Evolutionary conservation across 139 green algal species (phyloP).

Genomic region (Chlorella vulgaris): DNA sequence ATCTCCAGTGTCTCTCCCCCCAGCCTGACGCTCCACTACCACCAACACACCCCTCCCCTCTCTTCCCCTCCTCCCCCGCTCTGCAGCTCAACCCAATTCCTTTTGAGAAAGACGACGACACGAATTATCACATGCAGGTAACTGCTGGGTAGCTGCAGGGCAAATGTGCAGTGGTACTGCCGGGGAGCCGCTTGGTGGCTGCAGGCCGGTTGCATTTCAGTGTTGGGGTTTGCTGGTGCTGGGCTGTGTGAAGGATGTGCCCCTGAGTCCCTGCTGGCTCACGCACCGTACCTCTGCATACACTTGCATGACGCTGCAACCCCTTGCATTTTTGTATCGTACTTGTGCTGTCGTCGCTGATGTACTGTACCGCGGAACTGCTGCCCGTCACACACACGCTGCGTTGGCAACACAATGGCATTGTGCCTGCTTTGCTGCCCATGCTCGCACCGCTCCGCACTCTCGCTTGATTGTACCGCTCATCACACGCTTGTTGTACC

Average conservation of each 20-base stretch:
- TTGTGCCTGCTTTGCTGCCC: not conserved
- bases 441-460: not conserved
- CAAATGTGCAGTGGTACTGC: not conserved
- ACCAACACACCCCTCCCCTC: not conserved
- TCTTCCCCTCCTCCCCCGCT: no score
- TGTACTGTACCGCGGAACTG: no score
- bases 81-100: slow-evolving; percentile 72
- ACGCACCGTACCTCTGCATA: no score
- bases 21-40: not conserved
- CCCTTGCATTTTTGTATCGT: no score
- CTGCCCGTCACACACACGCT: no score
- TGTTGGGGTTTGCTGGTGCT: no score
- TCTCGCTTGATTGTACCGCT: not conserved
- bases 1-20: no score
- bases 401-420: not conserved
- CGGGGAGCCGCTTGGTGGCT: no score
- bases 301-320: no score
- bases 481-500: not conserved
- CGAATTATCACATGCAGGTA: slow-evolving; percentile 98
- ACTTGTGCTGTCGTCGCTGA: no score
- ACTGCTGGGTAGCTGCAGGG: not conserved
- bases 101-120: slow-evolving; percentile 98
- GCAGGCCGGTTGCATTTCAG: not conserved
- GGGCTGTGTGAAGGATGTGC: no score
- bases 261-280: no score